Evolutionary conservation across 75 land plant genomes (phyloP), one percentile per base, ranked within the genome.

Genomic region (Larix kaempferi): DNA sequence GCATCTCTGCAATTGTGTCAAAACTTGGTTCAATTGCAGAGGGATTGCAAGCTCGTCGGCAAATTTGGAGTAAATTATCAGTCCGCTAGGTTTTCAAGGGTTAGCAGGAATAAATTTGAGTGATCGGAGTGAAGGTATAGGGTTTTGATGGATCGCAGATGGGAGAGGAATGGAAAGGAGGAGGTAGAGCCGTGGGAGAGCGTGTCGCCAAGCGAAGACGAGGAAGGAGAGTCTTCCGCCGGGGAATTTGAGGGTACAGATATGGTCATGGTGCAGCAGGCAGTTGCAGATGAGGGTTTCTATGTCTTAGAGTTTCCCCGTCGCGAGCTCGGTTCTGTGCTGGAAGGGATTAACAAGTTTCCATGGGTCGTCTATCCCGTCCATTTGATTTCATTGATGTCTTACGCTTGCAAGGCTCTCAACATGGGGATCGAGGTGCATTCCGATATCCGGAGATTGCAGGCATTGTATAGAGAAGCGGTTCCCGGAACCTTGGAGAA

Each of bases 401-500:
- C 39, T 37, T 79, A 82, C 33, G 81, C 83, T 22, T 55, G 71
- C 23, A 78, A 81, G 56, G 58, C 71, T 41, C 75, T 59, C 2
- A n/a, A 23, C 27, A 54, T 63, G 29, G 82, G 82, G 73, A 63
- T 60, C 39, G 81, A 82, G 59, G 83, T 23, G 39, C 37, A 56
- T 37, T 37, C 73, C 39, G 71, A 63, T 15, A 62, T 79, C 33
- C 73, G 14, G 8, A 25, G 74, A 13, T 54, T 82, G 57, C 83
- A 82, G 33, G 79, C 75, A 19, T 64, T 82, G 60, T 81, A 81
- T 14, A 55, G 83, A 74, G 83, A 82, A 7, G 75, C 74, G 8
- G 73, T 82, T 19, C 83, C 83, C 5, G 80, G 82, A 22, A 74
- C 83, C 14, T 78, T 82, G 54, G 83, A 82, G 75, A 82, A 79